Base-by-base conservation (phyloP, 768 basidiomycete species). In the Scleroderma citrinum region DNA sequence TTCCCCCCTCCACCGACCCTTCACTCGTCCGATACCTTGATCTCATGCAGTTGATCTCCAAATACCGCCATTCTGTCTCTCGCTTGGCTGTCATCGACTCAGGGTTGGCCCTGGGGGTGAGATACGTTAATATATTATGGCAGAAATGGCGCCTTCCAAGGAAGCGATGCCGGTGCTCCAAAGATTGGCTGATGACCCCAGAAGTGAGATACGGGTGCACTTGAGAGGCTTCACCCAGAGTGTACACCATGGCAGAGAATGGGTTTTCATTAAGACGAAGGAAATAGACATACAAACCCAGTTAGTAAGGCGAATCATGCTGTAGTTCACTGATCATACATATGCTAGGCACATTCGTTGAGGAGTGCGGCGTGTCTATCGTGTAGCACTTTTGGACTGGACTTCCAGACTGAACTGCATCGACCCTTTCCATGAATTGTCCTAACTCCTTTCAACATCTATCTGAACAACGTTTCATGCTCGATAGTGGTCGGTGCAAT, bases 211-310 rank as follows among this genome's bases (percentile, higher is more conserved):
- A 30, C 92, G 88, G 81, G 77, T 12, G 76, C 80, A 23, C 61
- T 93, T 48, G 85, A 87, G 56, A 72, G 73, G 45, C 69, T 92
- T 23, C 82, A 10, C 85, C 87, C 1, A 75, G 74, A 34, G 69
- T 92, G 46, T 91, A 91, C 16, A 80, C 92, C 51, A 82, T 91
- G 76, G 88, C 89, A 0, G 92, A 93, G 71, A 91, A 93, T 52
- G 91, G 91, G 2, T 92, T 62, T 92, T 82, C 62, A 77, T 92
- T 59, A 86, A 81, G 69, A 77, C 82, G 3, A 72, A 69, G 31
- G 61, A 44, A 10, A 50, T 51, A 12, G 61, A 52, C 30, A 44
- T 13, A 4, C 30, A 16, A 44, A 44, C 7, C 29, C 29, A 17
- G 30, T 45, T 24, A 65, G 52, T 52, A 65, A 53, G 55, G 20